Evolutionary conservation across 257 asterid species (phyloP), one percentile per base, ranked within the genome.

Genomic region (Primulina huaijiensis): DNA sequence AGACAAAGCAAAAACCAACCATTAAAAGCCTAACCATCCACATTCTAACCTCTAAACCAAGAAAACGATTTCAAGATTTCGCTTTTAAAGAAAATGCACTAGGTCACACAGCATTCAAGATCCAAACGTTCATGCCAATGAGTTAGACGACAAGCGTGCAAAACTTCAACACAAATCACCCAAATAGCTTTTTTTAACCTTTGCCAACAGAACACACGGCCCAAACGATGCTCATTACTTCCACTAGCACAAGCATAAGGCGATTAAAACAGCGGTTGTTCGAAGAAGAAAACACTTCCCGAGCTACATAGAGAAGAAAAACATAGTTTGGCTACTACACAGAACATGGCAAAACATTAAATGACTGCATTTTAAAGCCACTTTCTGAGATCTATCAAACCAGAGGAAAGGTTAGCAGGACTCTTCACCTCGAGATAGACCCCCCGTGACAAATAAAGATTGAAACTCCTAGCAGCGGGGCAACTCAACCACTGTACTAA

Each of bases 21-120:
- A 85, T 60, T 27, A 86, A 74, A 72, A 85, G 46, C 85, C 86
- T 68, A 75, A 92, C 72, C 19, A 84, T 55, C 85, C 78, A 83
- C 98, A 89, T 89, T 65, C 67, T 71, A 43, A 60, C 76, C 88
- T 61, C 67, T 71, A 53, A 60, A 71, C 77, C 76, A 80, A 77
- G 63, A 50, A 21, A 65, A 64, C 8, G 61, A 71, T 1, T 64
- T 38, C 20, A 64, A 19, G 40, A 65, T 60, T 37, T 67, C 43
- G 64, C 72, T 55, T 70, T 65, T 5, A 53, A 72, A 21, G 71
- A 56, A 40, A 76, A 82, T 68, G 72, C 58, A 50, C 74, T 64
- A 37, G 73, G 38, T 16, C 63, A 21, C 5, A 62, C 34, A 69
- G 72, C 78, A 69, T 62, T 58, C 65, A 78, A 52, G 60, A 46